Percentiles rank a stretch among this genome's conserved stretches.
These are phyloP conservation scores for Suaeda aralocaspica DNA, from an alignment of 148 eudicot species.

Conservation along the genomic window DNA sequence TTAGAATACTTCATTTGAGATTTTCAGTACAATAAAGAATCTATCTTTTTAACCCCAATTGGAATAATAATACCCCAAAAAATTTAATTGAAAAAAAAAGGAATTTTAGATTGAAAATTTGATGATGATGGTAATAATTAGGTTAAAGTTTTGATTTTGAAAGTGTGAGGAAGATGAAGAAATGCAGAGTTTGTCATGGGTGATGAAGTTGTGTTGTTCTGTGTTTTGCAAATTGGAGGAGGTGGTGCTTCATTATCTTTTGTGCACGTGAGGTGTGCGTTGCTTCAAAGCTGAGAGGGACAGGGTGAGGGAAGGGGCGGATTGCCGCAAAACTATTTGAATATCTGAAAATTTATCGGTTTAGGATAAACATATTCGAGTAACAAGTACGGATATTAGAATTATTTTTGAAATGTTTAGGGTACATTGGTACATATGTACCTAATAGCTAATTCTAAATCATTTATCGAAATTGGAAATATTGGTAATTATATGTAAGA, in stretches of 20 bases:
- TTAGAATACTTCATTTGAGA: slow-evolving; percentile 23
- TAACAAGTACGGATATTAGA: too few species aligned
- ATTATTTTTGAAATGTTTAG: too few species aligned
- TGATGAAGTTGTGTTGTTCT: neutral
- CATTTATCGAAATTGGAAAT: too few species aligned
- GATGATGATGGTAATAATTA: neutral
- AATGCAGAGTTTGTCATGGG: neutral
- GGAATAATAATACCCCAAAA: neutral
- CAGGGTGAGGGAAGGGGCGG: too few species aligned
- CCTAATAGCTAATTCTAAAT: too few species aligned
- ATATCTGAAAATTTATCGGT: too few species aligned
- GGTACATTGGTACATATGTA: too few species aligned
- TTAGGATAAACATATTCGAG: too few species aligned
- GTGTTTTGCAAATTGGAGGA: neutral
- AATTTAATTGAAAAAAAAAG: neutral
- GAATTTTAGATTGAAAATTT: neutral
- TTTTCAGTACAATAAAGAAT: neutral
- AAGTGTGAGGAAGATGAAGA: neutral
- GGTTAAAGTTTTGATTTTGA: too few species aligned
- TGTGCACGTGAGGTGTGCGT: slow-evolving; percentile 18
- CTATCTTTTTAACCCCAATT: neutral
- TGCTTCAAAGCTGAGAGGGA: neutral
- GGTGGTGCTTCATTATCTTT: slow-evolving; percentile 1
- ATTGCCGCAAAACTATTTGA: too few species aligned
- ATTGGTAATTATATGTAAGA: too few species aligned